phyloP scores from a whole-genome alignment of 2,329 filamentous ascomycete genomes.

The Alternaria conjuncta region DNA sequence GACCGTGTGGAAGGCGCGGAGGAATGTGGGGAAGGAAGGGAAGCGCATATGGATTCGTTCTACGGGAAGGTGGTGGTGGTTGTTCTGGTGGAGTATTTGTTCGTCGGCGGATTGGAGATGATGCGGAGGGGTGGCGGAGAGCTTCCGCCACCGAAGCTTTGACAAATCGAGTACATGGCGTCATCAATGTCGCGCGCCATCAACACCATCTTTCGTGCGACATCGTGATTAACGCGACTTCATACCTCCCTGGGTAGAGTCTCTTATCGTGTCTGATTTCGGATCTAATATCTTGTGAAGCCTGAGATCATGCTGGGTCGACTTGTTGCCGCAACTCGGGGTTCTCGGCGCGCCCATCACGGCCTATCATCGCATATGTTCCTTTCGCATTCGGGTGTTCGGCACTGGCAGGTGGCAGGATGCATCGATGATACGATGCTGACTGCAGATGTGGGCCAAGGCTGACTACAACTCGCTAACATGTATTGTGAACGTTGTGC shows the following conservation, averaged over 20 bases:
- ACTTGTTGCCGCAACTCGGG: not conserved
- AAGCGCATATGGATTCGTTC: slow-evolving; percentile 54
- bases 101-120: not conserved
- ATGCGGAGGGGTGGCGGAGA: slow-evolving; percentile 35
- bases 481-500: not conserved
- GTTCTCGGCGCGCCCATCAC: not conserved
- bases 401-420: not conserved
- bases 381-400: not conserved
- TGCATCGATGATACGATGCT: not conserved
- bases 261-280: not conserved
- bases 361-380: not conserved
- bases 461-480: not conserved
- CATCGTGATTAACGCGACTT: not conserved
- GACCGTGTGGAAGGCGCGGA: slow-evolving; percentile 56
- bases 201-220: not conserved
- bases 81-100: slow-evolving; percentile 4
- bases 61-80: not conserved
- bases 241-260: not conserved
- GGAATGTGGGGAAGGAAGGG: slow-evolving; percentile 54
- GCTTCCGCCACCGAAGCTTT: slow-evolving; percentile 34
- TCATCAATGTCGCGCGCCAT: slow-evolving; percentile 26
- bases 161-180: slow-evolving; percentile 30
- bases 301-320: not conserved
- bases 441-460: not conserved
- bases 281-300: not conserved